phyloP scores from a whole-genome alignment of 371 early-diverging fungal genomes.

The Amoeboradix gromovi region DNA sequence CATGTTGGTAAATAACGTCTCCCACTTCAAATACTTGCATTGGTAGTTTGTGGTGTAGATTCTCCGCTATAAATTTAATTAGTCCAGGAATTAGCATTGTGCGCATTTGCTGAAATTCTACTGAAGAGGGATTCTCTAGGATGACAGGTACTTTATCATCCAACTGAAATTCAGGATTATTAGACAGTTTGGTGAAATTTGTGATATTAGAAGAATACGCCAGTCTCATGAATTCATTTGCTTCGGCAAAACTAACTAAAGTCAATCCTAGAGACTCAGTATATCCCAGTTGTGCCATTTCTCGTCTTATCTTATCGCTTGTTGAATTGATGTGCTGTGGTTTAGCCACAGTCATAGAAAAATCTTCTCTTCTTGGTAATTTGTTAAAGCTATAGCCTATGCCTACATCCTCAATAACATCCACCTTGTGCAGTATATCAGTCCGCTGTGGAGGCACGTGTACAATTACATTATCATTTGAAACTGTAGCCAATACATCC shows the following conservation, averaged over 20 bases:
- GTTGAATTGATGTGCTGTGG: conserved; percentile 81
- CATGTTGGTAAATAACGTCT: conserved; percentile 74
- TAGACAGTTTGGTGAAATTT: conserved; percentile 39
- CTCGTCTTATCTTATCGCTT: conserved; percentile 56
- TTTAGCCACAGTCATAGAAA: conserved; percentile 52
- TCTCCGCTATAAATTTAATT: conserved; percentile 73
- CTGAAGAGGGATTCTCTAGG: conserved; percentile 81
- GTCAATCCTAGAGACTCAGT: conserved; percentile 85
- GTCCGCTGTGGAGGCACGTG: conserved; percentile 64
- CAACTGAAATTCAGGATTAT: conserved; percentile 57
- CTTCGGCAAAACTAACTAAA: conserved; percentile 24
- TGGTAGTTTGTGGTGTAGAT: conserved; percentile 72
- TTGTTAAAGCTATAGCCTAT: conserved; percentile 96
- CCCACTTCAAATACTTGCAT: conserved; percentile 89
- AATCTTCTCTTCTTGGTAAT: conserved; percentile 45
- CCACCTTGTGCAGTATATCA: conserved; percentile 90
- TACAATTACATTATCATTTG: conserved; percentile 31
- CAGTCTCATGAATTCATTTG: conserved; percentile 1
- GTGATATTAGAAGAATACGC: conserved; percentile 2
- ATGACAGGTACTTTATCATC: conserved; percentile 47
- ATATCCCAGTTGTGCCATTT: conserved; percentile 74
- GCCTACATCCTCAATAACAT: conserved; percentile 97
- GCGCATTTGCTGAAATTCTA: conserved; percentile 55
- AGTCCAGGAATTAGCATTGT: conserved; percentile 79
- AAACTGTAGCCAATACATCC: conserved; percentile 26